Percentiles rank a stretch among this genome's conserved stretches.
Evolutionary conservation across 441 rosid genomes (phyloP).

Genomic region (Melastoma candidum): DNA sequence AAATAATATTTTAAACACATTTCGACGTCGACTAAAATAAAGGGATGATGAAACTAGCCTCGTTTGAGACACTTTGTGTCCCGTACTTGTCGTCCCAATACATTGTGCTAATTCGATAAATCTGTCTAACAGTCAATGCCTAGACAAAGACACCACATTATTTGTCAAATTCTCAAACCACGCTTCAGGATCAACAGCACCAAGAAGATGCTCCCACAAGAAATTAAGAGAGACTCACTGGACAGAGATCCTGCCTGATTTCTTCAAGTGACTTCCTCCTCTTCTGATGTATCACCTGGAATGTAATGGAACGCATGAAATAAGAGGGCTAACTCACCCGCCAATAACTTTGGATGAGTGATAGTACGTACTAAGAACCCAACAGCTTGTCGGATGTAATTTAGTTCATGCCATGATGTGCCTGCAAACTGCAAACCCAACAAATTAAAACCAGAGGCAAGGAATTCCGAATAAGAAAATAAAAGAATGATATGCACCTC

Average conservation of each 20-base stretch:
- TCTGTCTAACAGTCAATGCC: constrained; percentile 92
- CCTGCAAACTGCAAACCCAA: constrained; percentile 61
- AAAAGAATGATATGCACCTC: constrained; percentile 43
- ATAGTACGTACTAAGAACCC: constrained; percentile 74
- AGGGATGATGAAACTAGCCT: constrained; percentile 35
- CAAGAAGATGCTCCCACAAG: constrained; percentile 8
- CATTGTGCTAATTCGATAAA: constrained; percentile 97
- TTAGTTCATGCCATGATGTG: constrained; percentile 97
- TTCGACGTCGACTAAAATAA: too few relatives aligned
- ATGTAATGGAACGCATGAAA: constrained; percentile 12
- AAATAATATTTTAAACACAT: too few relatives aligned
- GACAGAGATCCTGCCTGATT: constrained; percentile 89
- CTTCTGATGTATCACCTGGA: constrained; percentile 95
- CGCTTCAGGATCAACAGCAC: constrained; percentile 6
- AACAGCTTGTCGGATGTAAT: constrained; percentile 96
- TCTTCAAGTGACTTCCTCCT: constrained; percentile 86
- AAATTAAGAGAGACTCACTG: constrained; percentile 35
- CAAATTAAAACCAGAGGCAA: constrained; percentile 10
- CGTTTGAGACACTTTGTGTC: constrained; percentile 94
- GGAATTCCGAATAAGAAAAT: constrained; percentile 1
- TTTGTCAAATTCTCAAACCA: constrained; percentile 6
- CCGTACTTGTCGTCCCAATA: constrained; percentile 99
- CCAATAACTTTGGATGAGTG: neutral
- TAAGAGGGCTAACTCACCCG: neutral
- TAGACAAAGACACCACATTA: constrained; percentile 19